Evolutionary conservation across 2,329 filamentous ascomycete species (phyloP), one percentile per base, ranked within the genome.

Genomic region (Plectosphaerella sp.): DNA sequence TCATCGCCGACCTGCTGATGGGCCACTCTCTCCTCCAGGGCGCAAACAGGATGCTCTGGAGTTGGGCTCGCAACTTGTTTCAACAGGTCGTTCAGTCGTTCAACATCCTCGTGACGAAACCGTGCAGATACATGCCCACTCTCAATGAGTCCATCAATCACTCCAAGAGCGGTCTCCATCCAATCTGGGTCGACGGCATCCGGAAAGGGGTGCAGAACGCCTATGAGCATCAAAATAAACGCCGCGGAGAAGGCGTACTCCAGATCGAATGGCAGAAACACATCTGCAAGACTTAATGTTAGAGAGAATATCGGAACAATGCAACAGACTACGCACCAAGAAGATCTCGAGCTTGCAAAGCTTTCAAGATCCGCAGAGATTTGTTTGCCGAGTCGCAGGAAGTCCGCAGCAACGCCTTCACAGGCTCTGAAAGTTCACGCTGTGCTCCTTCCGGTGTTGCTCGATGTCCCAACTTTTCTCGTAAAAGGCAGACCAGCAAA

Each of bases 201-300:
- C 9, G 45, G 45, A 16, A 50, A 43, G 4, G 47, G 45, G 3
- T 48, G 48, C 14, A 55, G 28, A 7, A 35, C 42, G 10, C 15
- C 36, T 42, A 45, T 48, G 8, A 50, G 45, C 9, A 12, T 46
- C 20, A 52, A 42, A 5, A 50, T 36, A 8, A 52, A 53, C 0
- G 45, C 45, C 9, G 51, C 48, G 15, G 51, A 54, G 39, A 53
- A 53, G 7, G 53, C 37, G 3, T 45, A 46, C n/a, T 53, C 53
- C n/a, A 50, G 24, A 14, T 54, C 53, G 24, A 53, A 54, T 2
- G 51, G 48, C 14, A 54, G 35, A 1, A 54, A 53, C 6, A 46
- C 45, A 14, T 50, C 48, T 53, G 2, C 1, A 1, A 1, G 18
- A 4, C 9, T 20, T 2, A 14, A 33, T 3, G 45, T 14, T 36